Evolutionary conservation across 2,329 filamentous ascomycete genomes (phyloP).

Genomic region (Ophiostoma sp.): DNA sequence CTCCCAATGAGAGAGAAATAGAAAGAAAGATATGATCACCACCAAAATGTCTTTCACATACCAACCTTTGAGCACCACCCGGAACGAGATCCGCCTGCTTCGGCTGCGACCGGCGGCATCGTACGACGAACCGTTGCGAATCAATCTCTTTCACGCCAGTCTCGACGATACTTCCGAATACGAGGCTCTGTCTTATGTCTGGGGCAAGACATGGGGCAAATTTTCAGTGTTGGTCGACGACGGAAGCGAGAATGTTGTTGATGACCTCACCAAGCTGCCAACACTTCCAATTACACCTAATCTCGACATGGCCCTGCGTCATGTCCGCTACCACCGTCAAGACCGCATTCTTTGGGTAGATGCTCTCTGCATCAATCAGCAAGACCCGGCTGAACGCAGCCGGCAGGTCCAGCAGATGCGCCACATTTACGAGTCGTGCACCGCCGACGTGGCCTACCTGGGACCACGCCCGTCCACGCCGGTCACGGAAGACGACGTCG

Average conservation of each 20-base stretch:
- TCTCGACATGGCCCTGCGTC: slow-evolving; percentile 26
- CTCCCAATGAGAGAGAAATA: not conserved
- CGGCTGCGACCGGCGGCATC: slow-evolving; percentile 22
- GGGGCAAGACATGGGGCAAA: slow-evolving; percentile 21
- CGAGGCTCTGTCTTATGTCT: slow-evolving; percentile 30
- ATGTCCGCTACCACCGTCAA: slow-evolving; percentile 19
- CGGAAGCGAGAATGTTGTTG: not conserved
- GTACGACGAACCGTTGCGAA: slow-evolving; percentile 12
- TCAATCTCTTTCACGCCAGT: slow-evolving; percentile 14
- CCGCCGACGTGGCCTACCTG: slow-evolving; percentile 22
- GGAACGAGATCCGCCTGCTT: slow-evolving; percentile 28
- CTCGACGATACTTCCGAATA: slow-evolving; percentile 21
- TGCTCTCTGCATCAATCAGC: slow-evolving; percentile 31
- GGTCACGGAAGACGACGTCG: not conserved
- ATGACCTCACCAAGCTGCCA: not conserved
- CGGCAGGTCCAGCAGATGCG: slow-evolving; percentile 28
- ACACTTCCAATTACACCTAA: slow-evolving; percentile 22
- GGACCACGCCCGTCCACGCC: slow-evolving; percentile 17
- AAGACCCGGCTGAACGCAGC: slow-evolving; percentile 25
- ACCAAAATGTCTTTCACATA: slow-evolving; percentile 10
- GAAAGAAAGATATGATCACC: not conserved
- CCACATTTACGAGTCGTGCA: slow-evolving; percentile 26
- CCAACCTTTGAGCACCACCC: not conserved
- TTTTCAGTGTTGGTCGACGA: slow-evolving; percentile 21
- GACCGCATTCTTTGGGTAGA: slow-evolving; percentile 29